Percentiles rank a stretch among this genome's conserved stretches.
Conservation (phyloP, 805 yeast species). For the Nakazawaea anatomiae region DNA sequence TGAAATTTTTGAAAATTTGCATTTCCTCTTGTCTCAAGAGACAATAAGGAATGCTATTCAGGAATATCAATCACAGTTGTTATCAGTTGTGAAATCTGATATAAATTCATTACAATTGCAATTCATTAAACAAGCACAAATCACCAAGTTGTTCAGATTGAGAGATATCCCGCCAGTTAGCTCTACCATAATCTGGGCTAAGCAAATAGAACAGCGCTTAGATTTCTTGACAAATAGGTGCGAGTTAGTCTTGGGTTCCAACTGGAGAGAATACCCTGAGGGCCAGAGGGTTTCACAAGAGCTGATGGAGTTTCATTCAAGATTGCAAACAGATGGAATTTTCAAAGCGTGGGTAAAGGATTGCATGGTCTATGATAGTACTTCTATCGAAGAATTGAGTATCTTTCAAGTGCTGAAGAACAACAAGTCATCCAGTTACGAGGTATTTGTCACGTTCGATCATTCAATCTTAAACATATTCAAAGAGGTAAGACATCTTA, state of each 20-base stretch:
- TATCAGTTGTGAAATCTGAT: constrained; percentile 43
- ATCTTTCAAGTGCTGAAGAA: constrained; percentile 32
- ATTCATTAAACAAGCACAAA: constrained; percentile 27
- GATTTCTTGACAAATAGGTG: constrained; percentile 35
- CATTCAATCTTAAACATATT: constrained; percentile 32
- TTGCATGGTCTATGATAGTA: constrained; percentile 4
- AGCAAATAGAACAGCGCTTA: constrained; percentile 42
- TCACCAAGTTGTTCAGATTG: constrained; percentile 28
- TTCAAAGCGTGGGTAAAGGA: constrained; percentile 45
- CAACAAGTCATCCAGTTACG: constrained; percentile 16
- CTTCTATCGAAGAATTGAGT: background rate
- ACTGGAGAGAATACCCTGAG: constrained; percentile 58
- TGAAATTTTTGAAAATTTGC: constrained; percentile 41
- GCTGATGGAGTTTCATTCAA: constrained; percentile 36
- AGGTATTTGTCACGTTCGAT: constrained; percentile 48
- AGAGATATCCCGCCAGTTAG: constrained; percentile 44
- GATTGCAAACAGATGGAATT: constrained; percentile 35
- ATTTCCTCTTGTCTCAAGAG: constrained; percentile 44
- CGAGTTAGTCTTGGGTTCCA: constrained; percentile 48
- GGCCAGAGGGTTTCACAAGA: constrained; percentile 59
- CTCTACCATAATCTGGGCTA: constrained; percentile 44
- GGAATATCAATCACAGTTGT: constrained; percentile 49
- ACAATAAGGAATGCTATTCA: constrained; percentile 52
- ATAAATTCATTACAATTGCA: constrained; percentile 35
- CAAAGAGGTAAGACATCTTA: constrained; percentile 49